Base-by-base conservation (phyloP, 495 filamentous ascomycete species). In the Pseudotulostoma volvatum region DNA sequence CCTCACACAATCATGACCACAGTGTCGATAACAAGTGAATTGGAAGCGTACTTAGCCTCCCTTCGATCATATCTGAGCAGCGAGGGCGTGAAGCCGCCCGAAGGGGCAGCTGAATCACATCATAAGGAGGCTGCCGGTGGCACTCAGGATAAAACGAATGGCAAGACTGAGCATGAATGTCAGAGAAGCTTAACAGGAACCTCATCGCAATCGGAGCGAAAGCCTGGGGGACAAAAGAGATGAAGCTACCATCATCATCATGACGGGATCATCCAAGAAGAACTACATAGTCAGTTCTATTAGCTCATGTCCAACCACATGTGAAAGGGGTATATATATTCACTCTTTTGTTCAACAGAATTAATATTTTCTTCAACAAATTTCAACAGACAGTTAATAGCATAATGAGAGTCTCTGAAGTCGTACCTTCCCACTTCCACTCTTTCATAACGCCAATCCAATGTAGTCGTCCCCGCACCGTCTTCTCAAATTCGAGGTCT, bases 391-490 rank as follows among this genome's bases (percentile, higher is more conserved):
- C n/a, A n/a, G n/a, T n/a, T n/a, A n/a, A n/a, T n/a, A n/a, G n/a
- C n/a, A n/a, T n/a, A n/a, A n/a, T n/a, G n/a, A n/a, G n/a, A n/a
- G n/a, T n/a, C n/a, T n/a, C n/a, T n/a, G 34, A 11, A 21, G 30
- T 53, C 66, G 57, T 60, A 82, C 78, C 74, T 68, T 85, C 81
- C 81, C 81, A 86, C 11, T 68, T 61, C 74, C 74, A 81, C 41
- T 84, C 79, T 42, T 73, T 71, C 81, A 86, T 86, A 33, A 86
- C 77, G 39, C 77, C 76, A 9, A 79, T 66, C 81, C 81, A 86
- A 54, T 86, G 81, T 44, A 79, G 58, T 25, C 62, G 59, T 9
- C 81, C 79, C 38, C 72, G 64, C 11, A 85, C 74, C 11, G 77
- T 82, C 50, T 71, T 62, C 36, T 79, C 75, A 42, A 63, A 64